Evolutionary conservation across 257 asterid species (phyloP), one percentile per base, ranked within the genome.

Genomic region (Fraxinus pennsylvanica): DNA sequence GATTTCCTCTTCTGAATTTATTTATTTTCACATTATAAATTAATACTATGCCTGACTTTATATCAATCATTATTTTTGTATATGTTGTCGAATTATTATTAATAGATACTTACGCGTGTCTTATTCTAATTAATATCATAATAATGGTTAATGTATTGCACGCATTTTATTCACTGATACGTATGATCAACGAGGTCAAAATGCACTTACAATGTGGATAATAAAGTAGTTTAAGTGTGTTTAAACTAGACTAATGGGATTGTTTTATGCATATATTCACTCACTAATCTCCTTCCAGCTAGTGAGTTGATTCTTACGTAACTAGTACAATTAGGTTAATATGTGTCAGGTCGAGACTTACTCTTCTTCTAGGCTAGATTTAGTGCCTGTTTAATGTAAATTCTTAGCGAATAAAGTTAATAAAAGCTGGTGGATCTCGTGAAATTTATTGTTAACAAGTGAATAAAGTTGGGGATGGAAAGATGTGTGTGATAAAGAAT

Each of bases 191-290:
- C 39, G 76, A 78, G 78, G 82, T 82, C 88, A 69, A 81, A 79
- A 81, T 76, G 91, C 93, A 89, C 90, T 87, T 75, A 65, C 79
- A 72, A 41, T 72, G 81, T 29, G 76, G 84, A 81, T 73, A 73
- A 78, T 50, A 33, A 76, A 82, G 80, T 73, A 21, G 75, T 81
- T 84, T 79, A 19, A 74, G 80, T 57, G 79, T 74, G 73, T 76
- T 63, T 9, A 63, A 22, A 63, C 35, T 71, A 36, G 66, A 25
- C 32, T 75, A 77, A 74, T 36, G 47, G 39, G 38, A 17, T 52
- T 74, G 66, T 78, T 17, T 70, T 47, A 33, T 12, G 68, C 61
- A 57, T 57, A 57, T 61, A 61, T 61, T 61, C 32, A 14, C 13
- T 61, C 4, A 59, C 7, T 59, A 22, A 61, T 6, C 22, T 25